These are phyloP conservation scores for Aspergillus quadrilineatus DNA, from an alignment of 2,329 filamentous ascomycete species.

Conservation along the genomic window DNA sequence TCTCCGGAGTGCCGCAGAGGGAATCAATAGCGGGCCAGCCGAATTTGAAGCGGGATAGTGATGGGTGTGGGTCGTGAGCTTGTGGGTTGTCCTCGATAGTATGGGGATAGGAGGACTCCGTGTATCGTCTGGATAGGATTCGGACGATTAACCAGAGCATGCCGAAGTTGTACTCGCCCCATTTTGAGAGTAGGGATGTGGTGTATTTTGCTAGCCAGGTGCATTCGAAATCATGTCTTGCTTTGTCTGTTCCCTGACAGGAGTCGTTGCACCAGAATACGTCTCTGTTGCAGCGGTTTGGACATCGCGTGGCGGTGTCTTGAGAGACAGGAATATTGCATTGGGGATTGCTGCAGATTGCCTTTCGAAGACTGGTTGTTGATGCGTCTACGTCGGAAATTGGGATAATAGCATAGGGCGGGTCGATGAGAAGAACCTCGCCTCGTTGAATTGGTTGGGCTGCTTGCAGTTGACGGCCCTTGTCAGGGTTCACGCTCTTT, in stretches of 20 bases:
- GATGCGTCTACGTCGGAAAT: slow-evolving; percentile 6
- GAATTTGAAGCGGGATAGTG: slow-evolving; percentile 10
- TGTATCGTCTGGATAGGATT: slow-evolving; percentile 26
- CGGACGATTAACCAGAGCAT: slow-evolving; percentile 38
- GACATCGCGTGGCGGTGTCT: slow-evolving; percentile 17
- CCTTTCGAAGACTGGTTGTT: neutral
- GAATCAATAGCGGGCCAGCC: slow-evolving; percentile 29
- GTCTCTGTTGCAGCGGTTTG: slow-evolving; percentile 26
- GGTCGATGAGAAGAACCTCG: slow-evolving; percentile 29
- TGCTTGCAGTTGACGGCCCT: slow-evolving; percentile 33
- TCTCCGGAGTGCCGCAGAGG: slow-evolving; percentile 31
- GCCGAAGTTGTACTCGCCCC: slow-evolving; percentile 34
- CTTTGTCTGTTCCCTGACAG: slow-evolving; percentile 24
- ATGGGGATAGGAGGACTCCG: slow-evolving; percentile 1
- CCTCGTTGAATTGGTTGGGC: slow-evolving; percentile 26
- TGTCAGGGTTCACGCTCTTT: slow-evolving; percentile 27
- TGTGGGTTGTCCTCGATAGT: no score
- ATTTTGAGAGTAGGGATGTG: slow-evolving; percentile 25
- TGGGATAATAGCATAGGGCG: slow-evolving; percentile 33
- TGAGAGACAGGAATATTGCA: slow-evolving; percentile 25
- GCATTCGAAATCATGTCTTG: slow-evolving; percentile 33
- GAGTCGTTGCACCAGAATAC: slow-evolving; percentile 29
- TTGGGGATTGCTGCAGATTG: slow-evolving; percentile 32
- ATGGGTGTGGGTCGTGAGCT: neutral
- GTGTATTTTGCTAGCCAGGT: slow-evolving; percentile 30